Evolutionary conservation across 139 green algal genomes (phyloP), one percentile per base, ranked within the genome.

Genomic region (Chara braunii): DNA sequence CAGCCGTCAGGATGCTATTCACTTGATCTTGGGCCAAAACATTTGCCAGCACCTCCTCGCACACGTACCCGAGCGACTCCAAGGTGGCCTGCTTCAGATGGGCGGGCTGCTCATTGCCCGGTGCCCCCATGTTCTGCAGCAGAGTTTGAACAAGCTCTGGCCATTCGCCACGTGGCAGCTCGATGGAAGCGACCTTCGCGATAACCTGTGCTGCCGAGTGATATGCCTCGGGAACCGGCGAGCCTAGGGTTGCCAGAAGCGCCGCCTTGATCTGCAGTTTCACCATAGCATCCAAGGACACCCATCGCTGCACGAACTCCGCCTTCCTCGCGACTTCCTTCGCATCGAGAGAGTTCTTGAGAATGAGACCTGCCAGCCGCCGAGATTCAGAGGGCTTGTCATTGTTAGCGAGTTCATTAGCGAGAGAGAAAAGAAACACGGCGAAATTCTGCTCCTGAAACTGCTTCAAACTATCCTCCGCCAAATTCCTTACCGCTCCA

Each of bases 291-390:
- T 92, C 84, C 3, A 90, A 52, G 0, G 54, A 63, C 18, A 83
- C 30, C 91, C 91, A 98, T 44, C 80, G 80, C 22, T 72, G 34
- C 2, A 81, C 65, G 23, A 91, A 74, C 22, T 87, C 82, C 2
- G 60, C 65, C 75, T 94, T 89, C 28, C 74, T 72, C 0, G 42
- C 42, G 1, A 75, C 69, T 32, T 95, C 88, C 64, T 90, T 92
- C 24, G 90, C 85, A 66, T 95, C 86, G 7, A 99, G 69, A 14
- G 73, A 52, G 79, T 98, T 99, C 67, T 99, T 99, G 1, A 99
- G 78, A n/a, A 96, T 75, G 2, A 99, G 59, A 3, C 88, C 91
- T 14, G 93, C 93, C 8, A 96, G 80, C 28, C 84, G 80, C 35
- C 92, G 68, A 0, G 78, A 68, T 30, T 91, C 83, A 4, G 75